Base-by-base conservation (phyloP, 805 yeast genomes). In the Sungouiozyma ichnusensis region DNA sequence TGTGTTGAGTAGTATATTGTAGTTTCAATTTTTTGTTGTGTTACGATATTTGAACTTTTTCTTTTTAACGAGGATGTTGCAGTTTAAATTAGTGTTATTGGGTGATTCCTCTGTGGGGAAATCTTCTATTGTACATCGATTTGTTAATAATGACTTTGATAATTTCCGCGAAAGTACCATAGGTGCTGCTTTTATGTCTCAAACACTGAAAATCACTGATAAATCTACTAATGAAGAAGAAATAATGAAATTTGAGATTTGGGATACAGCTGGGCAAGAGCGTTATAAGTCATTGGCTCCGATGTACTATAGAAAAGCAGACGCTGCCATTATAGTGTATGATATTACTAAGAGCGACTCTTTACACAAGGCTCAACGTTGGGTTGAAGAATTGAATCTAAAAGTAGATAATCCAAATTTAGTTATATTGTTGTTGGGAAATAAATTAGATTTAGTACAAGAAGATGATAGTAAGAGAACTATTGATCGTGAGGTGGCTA, bases 191-290 rank as follows among this genome's bases (percentile, higher is more conserved):
- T 92, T 90, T 62, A 73, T 92, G 33, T 85, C 97, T 15, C 94
- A 87, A 58, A 78, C 82, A 9, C 68, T 83, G 11, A 67, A 68
- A 40, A 49, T 61, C 14, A 48, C 51, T 33, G 47, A 47, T 24
- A 44, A 34, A 44, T 54, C 53, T 20, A 52, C 50, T 6, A 57
- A 49, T 14, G 47, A 44, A 14, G 57, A 53, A 7, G 50, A 48
- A 3, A 52, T 58, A 3, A 60, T 72, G 24, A 78, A 76, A 52
- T 71, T 79, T 51, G 86, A 81, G 54, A 78, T 81, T 40, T 81
- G 92, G 95, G 98, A 90, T 59, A 90, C 98, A 13, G 98, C 98
- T 0, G 98, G 98, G 19, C 98, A 83, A 58, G 94, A 83, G 57
- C 68, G 94, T 39, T 84, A 84, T 66, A 84, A 81, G 54, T 79